Evolutionary conservation across 1,284 basidiomycete genomes (phyloP), one percentile per base, ranked within the genome.

Genomic region (Macrocybe sp.): DNA sequence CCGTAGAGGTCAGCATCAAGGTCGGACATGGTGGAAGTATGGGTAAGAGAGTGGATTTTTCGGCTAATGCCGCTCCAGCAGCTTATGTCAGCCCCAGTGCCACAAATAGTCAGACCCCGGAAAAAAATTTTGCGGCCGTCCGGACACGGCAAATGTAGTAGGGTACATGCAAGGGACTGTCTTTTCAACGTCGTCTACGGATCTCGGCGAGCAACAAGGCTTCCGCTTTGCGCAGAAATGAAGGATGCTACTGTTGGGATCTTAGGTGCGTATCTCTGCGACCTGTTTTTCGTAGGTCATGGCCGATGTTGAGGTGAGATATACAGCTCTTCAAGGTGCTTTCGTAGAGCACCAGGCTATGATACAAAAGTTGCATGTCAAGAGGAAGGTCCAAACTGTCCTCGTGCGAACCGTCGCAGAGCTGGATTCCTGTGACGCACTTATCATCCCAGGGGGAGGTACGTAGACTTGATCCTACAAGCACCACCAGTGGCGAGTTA

Each of bases 391-490:
- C 49, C 57, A 59, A 30, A 69, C 81, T 37, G 63, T 82, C n/a
- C 78, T 85, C 9, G 87, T 98, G 29, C 86, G 89, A 41, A 90
- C 82, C 1, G 71, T 78, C 3, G 79, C 82, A 37, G 92, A 97
- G 55, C 79, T 98, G 11, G 70, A 69, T 29, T 65, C 61, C 52
- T 97, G 94, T 65, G 80, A 92, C 59, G 95, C 86, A 2, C 73
- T 98, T 46, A 85, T 99, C 56, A 90, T 99, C 50, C 96, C 96
- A 8, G 92, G 92, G 11, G 93, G 92, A 73, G 86, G 85, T 80
- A 49, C 47, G 72, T 62, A 22, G 22, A 22, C 8, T 8, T 48
- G 22, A 31, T 12, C 37, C 47, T 42, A 32, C 33, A 48, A 22
- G n/a, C 28, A 11, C 28, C 29, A 41, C 38, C 30, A 45, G 32